Evolutionary conservation across 2,329 filamentous ascomycete species (phyloP), one percentile per base, ranked within the genome.

Genomic region (Cephalotrichum gorgonifer): DNA sequence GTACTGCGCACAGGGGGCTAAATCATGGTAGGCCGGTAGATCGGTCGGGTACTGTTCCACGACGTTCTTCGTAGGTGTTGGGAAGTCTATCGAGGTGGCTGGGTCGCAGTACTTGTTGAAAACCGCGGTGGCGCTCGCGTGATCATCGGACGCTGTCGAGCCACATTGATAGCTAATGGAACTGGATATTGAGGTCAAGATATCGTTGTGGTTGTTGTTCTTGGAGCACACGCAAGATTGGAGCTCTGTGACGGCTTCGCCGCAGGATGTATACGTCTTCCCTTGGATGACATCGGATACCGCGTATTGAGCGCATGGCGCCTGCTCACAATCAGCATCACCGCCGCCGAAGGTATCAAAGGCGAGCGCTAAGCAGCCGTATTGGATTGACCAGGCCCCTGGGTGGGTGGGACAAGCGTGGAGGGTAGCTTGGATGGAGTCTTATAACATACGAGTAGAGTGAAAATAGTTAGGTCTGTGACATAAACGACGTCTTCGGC

Each of bases 11-110:
- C 72, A 75, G 2, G 65, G 65, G 11, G 70, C 70, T 44, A 75
- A 63, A 15, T 70, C 61, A 2, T 59, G 55, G 44, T 63, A 64
- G 44, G 67, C 66, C 2, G 72, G 58, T 1, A 78, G 57, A 51
- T 79, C 75, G 12, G 72, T 75, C 42, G 78, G 70, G 48, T 73
- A 76, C 28, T 67, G 62, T 1, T 65, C 62, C 20, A 78, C 70
- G 1, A 66, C 56, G 43, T 68, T 65, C 14, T 53, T 48, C 0
- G 64, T 63, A 9, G 73, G 73, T 11, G 65, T 64, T 12, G 73
- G 73, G 4, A 70, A 57, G 50, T 62, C 56, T 15, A 65, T 54
- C 0, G 60, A 55, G 4, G 54, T 50, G 12, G 58, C 62, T 42
- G 73, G 74, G 50, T 70, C 65, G 57, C 75, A 78, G 55, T 78